Base-by-base conservation (phyloP, 805 yeast species). In the Saturnispora dispora region DNA sequence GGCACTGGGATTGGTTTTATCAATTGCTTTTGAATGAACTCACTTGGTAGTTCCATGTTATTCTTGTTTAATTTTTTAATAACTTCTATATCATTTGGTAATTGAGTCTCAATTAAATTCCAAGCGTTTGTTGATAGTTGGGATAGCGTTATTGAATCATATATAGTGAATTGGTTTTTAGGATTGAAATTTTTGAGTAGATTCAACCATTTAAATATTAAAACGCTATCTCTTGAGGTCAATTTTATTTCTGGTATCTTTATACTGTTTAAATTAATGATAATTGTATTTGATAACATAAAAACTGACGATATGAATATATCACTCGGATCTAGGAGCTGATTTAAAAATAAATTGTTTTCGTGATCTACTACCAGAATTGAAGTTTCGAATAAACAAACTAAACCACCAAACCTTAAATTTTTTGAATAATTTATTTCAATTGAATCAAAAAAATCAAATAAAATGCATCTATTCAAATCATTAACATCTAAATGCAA, bases 81-180 rank as follows among this genome's bases (percentile, higher is more conserved):
- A 47, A 63, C 64, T 20, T 64, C 56, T 2, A 75, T 68, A 45
- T 72, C 75, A 3, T 57, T 54, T 1, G 80, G 81, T 1, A 75
- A 57, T 15, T 66, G 53, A 13, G 59, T 50, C 13, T 58, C 61
- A 7, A 77, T 58, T 9, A 74, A 55, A 9, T 60, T 60, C 81
- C 84, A 76, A 0, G 74, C 73, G 55, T 74, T 80, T 1, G 75
- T 68, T 1, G 84, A 74, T 54, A 79, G 62, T 57, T 78, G 79
- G 32, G 68, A 67, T 25, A 78, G 55, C 4, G 76, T 70, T 7
- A 68, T 47, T 2, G 40, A 20, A 23, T 52, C 44, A 18, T 46
- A 37, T 13, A 52, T 17, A 3, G 23, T 5, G 4, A 46, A 25
- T 22, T 51, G 48, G 9, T 48, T 39, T 1, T 36, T 41, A 15